phyloP scores from a whole-genome alignment of 331 rosid species.

The Cydonia oblonga region DNA sequence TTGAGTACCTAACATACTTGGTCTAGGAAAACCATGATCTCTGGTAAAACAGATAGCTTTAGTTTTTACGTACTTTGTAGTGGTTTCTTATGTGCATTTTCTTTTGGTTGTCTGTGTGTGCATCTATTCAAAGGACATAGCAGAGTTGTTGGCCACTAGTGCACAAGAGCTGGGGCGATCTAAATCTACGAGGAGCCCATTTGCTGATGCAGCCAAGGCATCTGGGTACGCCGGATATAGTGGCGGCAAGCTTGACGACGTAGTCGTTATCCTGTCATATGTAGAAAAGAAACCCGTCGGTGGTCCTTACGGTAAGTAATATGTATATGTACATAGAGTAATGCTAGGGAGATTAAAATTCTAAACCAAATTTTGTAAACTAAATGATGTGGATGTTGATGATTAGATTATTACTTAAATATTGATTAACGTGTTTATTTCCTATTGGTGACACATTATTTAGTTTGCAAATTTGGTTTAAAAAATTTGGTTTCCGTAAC shows the following conservation, averaged over 20 bases:
- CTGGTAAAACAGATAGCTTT: neutral
- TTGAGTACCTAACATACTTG: neutral
- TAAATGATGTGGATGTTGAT: too few relatives aligned
- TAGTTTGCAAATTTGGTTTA: neutral
- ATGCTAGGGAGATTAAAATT: too few relatives aligned
- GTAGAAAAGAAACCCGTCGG: slow-evolving; percentile 20
- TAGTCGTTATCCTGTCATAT: slow-evolving; percentile 32
- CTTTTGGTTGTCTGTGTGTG: neutral
- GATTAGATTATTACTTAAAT: too few relatives aligned
- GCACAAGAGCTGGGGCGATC: slow-evolving; percentile 63
- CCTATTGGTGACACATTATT: too few relatives aligned
- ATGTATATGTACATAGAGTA: neutral
- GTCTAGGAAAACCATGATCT: neutral
- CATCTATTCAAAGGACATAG: slow-evolving; percentile 43
- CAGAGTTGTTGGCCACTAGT: slow-evolving; percentile 41
- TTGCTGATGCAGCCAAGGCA: slow-evolving; percentile 57
- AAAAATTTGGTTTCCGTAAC: neutral
- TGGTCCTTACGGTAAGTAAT: neutral
- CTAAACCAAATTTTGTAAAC: too few relatives aligned
- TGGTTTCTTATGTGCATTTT: neutral
- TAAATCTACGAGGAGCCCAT: slow-evolving; percentile 51
- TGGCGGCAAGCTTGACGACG: slow-evolving; percentile 71
- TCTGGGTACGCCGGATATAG: slow-evolving; percentile 47
- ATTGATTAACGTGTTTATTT: too few relatives aligned
- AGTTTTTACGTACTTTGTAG: neutral